Evolutionary conservation across 2,329 filamentous ascomycete genomes (phyloP), one percentile per base, ranked within the genome.

Genomic region (Escovopsis sp.): DNA sequence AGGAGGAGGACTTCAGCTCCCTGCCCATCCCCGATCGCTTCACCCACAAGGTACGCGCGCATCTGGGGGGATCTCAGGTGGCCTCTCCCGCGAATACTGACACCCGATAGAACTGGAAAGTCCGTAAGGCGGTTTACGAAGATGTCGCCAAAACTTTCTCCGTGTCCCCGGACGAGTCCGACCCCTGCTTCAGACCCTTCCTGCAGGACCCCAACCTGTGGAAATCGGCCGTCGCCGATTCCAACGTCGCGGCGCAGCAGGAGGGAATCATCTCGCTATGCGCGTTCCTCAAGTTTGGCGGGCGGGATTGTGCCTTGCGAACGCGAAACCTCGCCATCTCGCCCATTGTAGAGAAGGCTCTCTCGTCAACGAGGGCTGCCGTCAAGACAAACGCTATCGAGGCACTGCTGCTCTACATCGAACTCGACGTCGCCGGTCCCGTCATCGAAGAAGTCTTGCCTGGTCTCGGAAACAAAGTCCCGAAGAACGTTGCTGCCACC

Each of bases 231-330:
- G 89, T 91, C 6, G 79, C 80, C 53, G 91, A 98, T 63, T 91
- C 88, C 43, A 98, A 98, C 55, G 91, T 98, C 45, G 91, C 89
- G 15, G 91, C 93, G 32, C 91, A 98, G 61, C 82, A 93, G 64
- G 93, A 98, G 53, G 91, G 85, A 47, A 76, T 98, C 39, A 79
- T 75, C 39, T 83, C 89, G 33, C 75, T 94, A 54, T 94, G 87
- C 63, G 80, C 86, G 1, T 98, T 96, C 59, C 72, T 98, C 44
- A 89, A 96, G 57, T 94, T 83, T 55, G 86, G 86, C 46, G 87
- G 89, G 43, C 71, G 75, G 45, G 82, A 93, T 52, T 81, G 82
- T 45, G 84, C 82, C 55, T 70, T 80, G 51, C 79, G 85, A 68
- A 89, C 89, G 41, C 78, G 91, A 47, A 71, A 73, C 40, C 68